Evolutionary conservation across 768 basidiomycete genomes (phyloP).

Genomic region (Polyporus arcularius): DNA sequence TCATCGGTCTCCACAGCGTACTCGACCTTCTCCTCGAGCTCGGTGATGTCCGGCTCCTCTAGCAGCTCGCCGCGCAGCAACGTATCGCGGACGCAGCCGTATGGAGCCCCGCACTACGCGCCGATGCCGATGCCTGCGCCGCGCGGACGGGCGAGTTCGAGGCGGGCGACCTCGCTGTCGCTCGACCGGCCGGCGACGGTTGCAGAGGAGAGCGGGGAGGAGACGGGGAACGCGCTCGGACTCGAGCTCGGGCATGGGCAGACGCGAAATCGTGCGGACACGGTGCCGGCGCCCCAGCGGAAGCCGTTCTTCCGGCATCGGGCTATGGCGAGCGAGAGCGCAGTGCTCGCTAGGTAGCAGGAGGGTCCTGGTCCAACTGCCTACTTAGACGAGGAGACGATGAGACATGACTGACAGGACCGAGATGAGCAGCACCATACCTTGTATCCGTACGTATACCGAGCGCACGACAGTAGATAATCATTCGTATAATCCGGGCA

Average conservation of each 20-base stretch:
- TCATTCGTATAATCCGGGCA: too few species aligned
- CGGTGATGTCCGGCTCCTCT: constrained; percentile 2
- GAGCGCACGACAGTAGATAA: too few species aligned
- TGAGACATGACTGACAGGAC: too few species aligned
- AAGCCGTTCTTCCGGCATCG: not conserved
- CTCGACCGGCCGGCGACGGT: constrained; percentile 11
- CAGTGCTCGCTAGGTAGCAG: too few species aligned
- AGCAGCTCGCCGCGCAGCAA: not conserved
- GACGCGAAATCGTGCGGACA: not conserved
- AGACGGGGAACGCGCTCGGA: not conserved
- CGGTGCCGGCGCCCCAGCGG: not conserved
- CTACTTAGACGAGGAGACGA: too few species aligned
- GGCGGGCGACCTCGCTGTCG: constrained; percentile 7
- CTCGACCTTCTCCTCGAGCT: not conserved
- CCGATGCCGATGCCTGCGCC: constrained; percentile 16
- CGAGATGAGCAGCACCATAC: too few species aligned
- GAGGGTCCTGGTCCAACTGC: not conserved
- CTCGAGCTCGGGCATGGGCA: constrained; percentile 7
- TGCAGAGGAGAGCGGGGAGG: constrained; percentile 12
- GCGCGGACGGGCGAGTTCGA: not conserved
- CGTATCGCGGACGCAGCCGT: constrained; percentile 26
- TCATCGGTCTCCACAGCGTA: constrained; percentile 1
- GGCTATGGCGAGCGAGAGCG: not conserved
- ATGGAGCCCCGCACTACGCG: constrained; percentile 26
- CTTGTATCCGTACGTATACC: too few species aligned